Percentiles rank a stretch among this genome's conserved stretches.
These are phyloP conservation scores for Spathaspora hagerdaliae DNA, from an alignment of 805 yeast genomes.

Conservation along the genomic window DNA sequence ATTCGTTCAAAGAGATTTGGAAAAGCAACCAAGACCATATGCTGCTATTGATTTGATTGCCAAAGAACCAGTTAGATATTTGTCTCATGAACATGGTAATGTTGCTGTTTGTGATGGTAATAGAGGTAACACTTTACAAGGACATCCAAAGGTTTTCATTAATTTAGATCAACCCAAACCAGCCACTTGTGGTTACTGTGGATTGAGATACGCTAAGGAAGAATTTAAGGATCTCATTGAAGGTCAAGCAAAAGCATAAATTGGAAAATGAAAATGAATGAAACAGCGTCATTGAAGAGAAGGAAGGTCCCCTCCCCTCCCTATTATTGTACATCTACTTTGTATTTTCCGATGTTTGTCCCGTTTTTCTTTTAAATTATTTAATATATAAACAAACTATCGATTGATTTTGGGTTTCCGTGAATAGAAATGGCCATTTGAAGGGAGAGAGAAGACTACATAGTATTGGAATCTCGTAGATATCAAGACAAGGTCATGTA, in stretches of 20 bases:
- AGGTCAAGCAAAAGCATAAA: constrained; percentile 6
- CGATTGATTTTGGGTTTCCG: no score
- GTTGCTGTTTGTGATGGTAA: constrained; percentile 84
- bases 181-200: constrained; percentile 79
- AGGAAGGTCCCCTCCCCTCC: no score
- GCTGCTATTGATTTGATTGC: constrained; percentile 84
- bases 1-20: constrained; percentile 67
- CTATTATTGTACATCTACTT: no score
- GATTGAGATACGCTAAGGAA: constrained; percentile 58
- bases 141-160: constrained; percentile 81
- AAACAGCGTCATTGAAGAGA: no score
- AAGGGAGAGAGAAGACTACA: no score
- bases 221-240: constrained; percentile 43
- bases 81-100: constrained; percentile 45
- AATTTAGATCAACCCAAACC: constrained; percentile 75
- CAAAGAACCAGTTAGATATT: constrained; percentile 63
- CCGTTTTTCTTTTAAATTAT: no score
- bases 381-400: no score
- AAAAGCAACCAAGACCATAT: constrained; percentile 69
- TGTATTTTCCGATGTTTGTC: no score
- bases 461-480: no score
- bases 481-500: no score
- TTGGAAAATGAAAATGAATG: not conserved
- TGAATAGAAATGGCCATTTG: no score
- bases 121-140: constrained; percentile 61